Conservation (phyloP, 345 rosid genomes). For the Populus davidiana region DNA sequence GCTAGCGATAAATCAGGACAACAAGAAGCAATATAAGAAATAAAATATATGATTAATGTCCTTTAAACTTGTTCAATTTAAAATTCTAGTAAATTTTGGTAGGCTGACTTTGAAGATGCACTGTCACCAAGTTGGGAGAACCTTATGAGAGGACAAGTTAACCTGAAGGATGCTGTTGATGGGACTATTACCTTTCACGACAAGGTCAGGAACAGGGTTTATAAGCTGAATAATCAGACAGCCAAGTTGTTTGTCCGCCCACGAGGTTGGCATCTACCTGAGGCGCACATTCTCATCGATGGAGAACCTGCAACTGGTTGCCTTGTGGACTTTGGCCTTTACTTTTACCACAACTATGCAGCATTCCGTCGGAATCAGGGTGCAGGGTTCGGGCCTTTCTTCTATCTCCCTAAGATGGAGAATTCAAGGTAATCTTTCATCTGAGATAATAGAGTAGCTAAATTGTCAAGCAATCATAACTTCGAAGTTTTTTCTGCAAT, state of each 20-base stretch:
- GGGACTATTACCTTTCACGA: conserved; percentile 76
- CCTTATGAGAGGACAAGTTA: conserved; percentile 83
- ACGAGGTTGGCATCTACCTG: conserved; percentile 92
- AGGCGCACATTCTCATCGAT: conserved; percentile 76
- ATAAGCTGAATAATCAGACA: conserved; percentile 73
- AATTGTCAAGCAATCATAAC: not conserved
- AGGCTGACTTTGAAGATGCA: conserved; percentile 96
- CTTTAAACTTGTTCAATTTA: no score
- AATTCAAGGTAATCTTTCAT: conserved; percentile 61
- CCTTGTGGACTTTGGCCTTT: conserved; percentile 87
- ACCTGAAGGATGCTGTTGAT: conserved; percentile 82
- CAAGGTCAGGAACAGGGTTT: conserved; percentile 71
- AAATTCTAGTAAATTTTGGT: not conserved
- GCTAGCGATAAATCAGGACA: no score
- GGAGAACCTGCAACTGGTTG: conserved; percentile 89
- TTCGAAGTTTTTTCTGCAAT: not conserved
- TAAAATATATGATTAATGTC: no score
- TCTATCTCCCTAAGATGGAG: conserved; percentile 95
- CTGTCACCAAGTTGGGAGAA: conserved; percentile 95
- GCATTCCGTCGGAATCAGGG: conserved; percentile 67
- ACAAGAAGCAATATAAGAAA: no score
- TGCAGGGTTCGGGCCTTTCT: conserved; percentile 85
- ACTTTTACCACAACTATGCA: conserved; percentile 74
- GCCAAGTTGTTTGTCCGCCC: conserved; percentile 89
- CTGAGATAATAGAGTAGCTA: not conserved